Percentiles rank a stretch among this genome's conserved stretches.
Conservation (phyloP, 1,284 basidiomycete genomes). For the Vanrija humicola region DNA sequence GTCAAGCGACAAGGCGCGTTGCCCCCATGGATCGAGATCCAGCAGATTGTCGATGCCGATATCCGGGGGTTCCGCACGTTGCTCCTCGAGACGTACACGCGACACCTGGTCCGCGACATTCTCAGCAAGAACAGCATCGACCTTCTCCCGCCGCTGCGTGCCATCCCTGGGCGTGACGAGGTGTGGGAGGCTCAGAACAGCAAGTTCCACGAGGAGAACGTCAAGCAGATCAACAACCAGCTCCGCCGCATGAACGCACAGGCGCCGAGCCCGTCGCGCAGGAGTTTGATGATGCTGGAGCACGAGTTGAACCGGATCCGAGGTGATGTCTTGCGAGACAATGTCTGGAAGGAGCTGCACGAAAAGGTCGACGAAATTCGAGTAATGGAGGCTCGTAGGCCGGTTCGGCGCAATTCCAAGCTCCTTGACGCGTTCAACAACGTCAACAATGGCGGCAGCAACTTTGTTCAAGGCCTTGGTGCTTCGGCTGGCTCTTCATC, state of each 20-base stretch:
- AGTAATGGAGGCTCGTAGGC: neutral
- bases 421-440: conserved; percentile 3
- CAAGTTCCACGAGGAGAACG: conserved; percentile 64
- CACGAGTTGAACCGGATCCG: conserved; percentile 61
- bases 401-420: neutral
- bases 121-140: conserved; percentile 51
- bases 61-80: conserved; percentile 62
- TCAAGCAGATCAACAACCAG: conserved; percentile 67
- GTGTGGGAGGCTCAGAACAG: conserved; percentile 70
- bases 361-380: conserved; percentile 1
- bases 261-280: conserved; percentile 68
- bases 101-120: conserved; percentile 58
- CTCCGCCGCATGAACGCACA: conserved; percentile 74
- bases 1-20: conserved; percentile 76
- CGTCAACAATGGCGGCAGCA: neutral
- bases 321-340: conserved; percentile 48
- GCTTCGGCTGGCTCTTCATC: no score
- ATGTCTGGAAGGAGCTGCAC: conserved; percentile 38
- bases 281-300: conserved; percentile 57
- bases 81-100: conserved; percentile 53
- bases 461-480: neutral
- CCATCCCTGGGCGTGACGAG: conserved; percentile 59
- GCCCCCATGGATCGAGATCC: conserved; percentile 88
- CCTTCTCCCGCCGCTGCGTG: conserved; percentile 47
- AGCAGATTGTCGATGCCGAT: conserved; percentile 61